Evolutionary conservation across 2,329 filamentous ascomycete genomes (phyloP).

Genomic region (Colletotrichum navitas): DNA sequence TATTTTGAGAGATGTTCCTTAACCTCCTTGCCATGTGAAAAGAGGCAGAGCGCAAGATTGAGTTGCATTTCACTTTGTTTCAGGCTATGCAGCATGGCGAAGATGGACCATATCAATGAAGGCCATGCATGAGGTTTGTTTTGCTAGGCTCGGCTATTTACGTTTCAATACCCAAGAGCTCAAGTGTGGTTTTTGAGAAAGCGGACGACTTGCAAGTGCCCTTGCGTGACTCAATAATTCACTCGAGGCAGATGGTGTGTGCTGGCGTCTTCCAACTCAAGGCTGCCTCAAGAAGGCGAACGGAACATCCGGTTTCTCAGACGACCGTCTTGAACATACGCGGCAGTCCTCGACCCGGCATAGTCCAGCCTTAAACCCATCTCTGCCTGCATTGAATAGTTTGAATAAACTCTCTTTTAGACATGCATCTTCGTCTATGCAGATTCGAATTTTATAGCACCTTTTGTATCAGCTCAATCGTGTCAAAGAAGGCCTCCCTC

Average conservation of each 20-base stretch:
- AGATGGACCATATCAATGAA: background rate
- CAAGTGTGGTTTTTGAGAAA: background rate
- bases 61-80: background rate
- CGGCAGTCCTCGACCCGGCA: background rate
- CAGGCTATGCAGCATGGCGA: background rate
- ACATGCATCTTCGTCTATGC: background rate
- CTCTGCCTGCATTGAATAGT: background rate
- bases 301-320: background rate
- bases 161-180: too few species aligned
- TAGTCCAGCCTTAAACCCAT: background rate
- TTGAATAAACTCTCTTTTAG: too few species aligned
- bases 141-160: background rate
- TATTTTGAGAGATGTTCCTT: background rate
- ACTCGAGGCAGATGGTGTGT: too few species aligned
- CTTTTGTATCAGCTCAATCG: constrained; percentile 72
- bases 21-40: background rate
- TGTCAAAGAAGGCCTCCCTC: constrained; percentile 72
- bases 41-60: background rate
- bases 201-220: background rate
- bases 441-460: constrained; percentile 57
- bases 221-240: too few species aligned
- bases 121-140: background rate
- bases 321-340: background rate
- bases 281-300: background rate
- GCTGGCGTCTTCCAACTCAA: background rate